Base-by-base conservation (phyloP, 352 stramenopile genomes). In the Phytophthora palmivora region DNA sequence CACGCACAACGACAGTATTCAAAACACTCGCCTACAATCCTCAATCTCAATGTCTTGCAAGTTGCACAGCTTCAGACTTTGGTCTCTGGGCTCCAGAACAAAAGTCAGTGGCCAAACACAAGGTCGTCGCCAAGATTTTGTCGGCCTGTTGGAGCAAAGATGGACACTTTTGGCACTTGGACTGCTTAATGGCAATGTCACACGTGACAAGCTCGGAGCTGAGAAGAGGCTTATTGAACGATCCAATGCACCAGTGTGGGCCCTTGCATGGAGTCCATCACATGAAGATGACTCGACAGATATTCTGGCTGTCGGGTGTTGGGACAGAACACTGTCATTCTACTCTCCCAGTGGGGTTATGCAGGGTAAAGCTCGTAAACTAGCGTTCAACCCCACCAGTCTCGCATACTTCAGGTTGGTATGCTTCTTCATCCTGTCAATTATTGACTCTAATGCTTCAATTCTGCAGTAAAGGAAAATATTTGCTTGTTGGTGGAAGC, bases 41-140 rank as follows among this genome's bases (percentile, higher is more conserved):
- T 14, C 84, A 95, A 39, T 96, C 91, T 4, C 84, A 98, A 33
- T 95, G 88, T 58, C 88, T 98, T 22, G 90, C 88, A 19, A 97
- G 89, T 61, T 98, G 93, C 74, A 98, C 95, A n/a, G 82, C 81
- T 4, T 89, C 84, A 2, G 95, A 98, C 67, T 98, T 98, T 74
- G 96, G 95, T 10, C 79, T 98, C 24, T 98, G 94, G 91, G 87
- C 88, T 0, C 89, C 91, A 2, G 91, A 97, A 57, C 89, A 98
- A 56, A 98, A 98, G 53, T 94, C 81, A 33, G 96, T 98, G 8
- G 82, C 87, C 10, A 98, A 98, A 71, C 92, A 97, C 75, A 98
- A 98, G 59, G 91, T 98, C 43, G 77, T 94, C 46, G 84, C 92
- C 44, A 97, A 98, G 68, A 97, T 98, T 50, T 63, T 98, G 24